These are phyloP conservation scores for Purshia tridentata DNA, from an alignment of 306 rosid genomes.

Conservation along the genomic window DNA sequence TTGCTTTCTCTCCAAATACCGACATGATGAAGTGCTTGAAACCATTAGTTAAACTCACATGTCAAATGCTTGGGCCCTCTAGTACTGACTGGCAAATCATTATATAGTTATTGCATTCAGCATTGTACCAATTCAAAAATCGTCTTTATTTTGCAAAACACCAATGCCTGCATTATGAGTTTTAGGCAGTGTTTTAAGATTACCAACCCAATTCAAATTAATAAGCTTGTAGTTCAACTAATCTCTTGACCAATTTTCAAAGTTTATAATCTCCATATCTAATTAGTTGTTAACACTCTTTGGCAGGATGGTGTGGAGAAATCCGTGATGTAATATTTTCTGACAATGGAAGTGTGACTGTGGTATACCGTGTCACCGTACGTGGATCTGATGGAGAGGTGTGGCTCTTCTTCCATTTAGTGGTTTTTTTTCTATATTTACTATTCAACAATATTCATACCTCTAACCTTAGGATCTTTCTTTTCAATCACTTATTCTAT, in stretches of 20 bases:
- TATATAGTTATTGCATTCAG: neutral
- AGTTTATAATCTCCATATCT: neutral
- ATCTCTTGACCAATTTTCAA: neutral
- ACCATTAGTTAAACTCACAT: neutral
- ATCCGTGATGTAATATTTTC: constrained; percentile 94
- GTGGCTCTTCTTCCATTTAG: constrained; percentile 14
- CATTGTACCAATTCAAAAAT: neutral
- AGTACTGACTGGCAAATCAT: neutral
- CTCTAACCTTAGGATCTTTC: neutral
- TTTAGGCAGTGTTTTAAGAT: neutral
- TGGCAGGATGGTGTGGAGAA: constrained; percentile 98
- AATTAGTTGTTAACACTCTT: constrained; percentile 1
- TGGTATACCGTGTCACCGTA: constrained; percentile 86
- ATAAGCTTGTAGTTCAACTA: neutral
- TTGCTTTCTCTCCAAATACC: neutral
- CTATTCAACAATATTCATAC: neutral
- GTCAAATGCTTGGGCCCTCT: neutral
- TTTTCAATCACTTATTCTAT: neutral
- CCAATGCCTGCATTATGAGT: neutral
- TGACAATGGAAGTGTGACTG: constrained; percentile 88
- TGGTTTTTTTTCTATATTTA: neutral
- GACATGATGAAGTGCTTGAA: neutral
- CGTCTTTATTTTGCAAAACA: neutral
- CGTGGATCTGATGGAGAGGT: constrained; percentile 99
- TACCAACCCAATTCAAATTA: neutral